Evolutionary conservation across 371 early-diverging fungal species (phyloP), one percentile per base, ranked within the genome.

Genomic region (Actinomortierella wolfii): DNA sequence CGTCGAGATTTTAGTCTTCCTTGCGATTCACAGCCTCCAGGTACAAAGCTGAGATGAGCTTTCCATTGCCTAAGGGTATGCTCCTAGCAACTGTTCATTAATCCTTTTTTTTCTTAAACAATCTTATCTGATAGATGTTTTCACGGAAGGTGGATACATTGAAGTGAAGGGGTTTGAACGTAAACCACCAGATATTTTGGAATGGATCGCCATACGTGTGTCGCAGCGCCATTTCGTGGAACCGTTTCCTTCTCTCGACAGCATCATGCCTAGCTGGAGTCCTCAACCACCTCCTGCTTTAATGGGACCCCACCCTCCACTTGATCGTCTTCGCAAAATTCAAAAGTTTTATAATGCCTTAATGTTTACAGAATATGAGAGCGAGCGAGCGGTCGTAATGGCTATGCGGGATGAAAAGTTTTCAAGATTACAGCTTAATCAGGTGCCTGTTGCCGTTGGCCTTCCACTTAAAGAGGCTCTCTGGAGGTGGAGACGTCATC

Each of bases 401-500:
- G 59, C 53, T 34, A 73, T 49, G 83, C 88, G 17, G 57, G 75
- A 3, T 48, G 71, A 48, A 56, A 76, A 5, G 1, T 51, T 54
- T 14, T 64, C 61, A 0, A 45, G 39, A 6, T 49, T 48, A 15
- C 45, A 45, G 18, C 53, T 68, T 24, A 63, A 77, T 29, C 68
- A 68, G 42, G 25, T 77, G 11, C 62, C 64, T 11, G 54, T 64
- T 28, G 64, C 60, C 3, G 51, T 61, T 14, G 64, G 57, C 5
- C 41, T 62, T 11, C 59, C 64, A 40, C 43, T 74, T 28, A 46
- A 57, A 18, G 76, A 67, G 40, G 67, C 57, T 7, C 55, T 66
- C 3, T 66, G 74, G 73, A 67, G 51, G 43, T 56, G 62, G 54
- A 54, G 63, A 13, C 57, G 54, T 15, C 57, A 59, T 21, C 56